Conservation (phyloP, 305 asterid species). For the Withania somnifera region DNA sequence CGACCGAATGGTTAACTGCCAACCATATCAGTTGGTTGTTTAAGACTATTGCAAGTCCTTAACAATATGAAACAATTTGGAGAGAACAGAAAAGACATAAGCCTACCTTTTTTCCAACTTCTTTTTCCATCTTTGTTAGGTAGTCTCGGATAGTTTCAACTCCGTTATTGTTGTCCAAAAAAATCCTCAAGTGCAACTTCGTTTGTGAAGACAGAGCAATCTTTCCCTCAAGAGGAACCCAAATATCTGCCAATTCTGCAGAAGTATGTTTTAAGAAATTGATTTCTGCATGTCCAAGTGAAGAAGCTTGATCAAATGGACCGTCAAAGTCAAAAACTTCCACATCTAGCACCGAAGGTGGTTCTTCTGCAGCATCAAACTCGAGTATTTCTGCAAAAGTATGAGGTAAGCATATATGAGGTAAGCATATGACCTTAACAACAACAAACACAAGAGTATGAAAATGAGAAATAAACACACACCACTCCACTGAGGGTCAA, state of each 20-base stretch:
- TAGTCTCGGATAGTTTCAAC: conserved; percentile 78
- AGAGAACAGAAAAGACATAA: background rate
- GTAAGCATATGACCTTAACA: background rate
- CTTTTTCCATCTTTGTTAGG: conserved; percentile 67
- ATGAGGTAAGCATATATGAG: background rate
- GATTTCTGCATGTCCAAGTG: conserved; percentile 81
- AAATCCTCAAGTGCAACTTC: conserved; percentile 65
- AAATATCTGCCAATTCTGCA: conserved; percentile 66
- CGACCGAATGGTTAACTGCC: conserved; percentile 72
- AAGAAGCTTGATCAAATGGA: conserved; percentile 57
- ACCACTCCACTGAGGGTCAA: conserved; percentile 85
- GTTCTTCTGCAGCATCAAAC: conserved; percentile 85
- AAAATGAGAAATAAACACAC: background rate
- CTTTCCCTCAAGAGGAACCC: conserved; percentile 81
- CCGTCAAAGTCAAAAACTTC: conserved; percentile 85
- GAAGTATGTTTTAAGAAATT: conserved; percentile 76
- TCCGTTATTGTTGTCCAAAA: conserved; percentile 76
- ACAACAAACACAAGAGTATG: background rate
- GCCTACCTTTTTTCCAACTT: conserved; percentile 84
- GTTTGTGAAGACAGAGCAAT: conserved; percentile 63
- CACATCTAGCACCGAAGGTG: conserved; percentile 73
- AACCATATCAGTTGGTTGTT: conserved; percentile 1
- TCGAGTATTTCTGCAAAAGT: conserved; percentile 63
- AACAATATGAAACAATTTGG: background rate
- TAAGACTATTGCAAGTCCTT: background rate